Base-by-base conservation (phyloP, 2,329 filamentous ascomycete genomes). In the Penicillium sp. region DNA sequence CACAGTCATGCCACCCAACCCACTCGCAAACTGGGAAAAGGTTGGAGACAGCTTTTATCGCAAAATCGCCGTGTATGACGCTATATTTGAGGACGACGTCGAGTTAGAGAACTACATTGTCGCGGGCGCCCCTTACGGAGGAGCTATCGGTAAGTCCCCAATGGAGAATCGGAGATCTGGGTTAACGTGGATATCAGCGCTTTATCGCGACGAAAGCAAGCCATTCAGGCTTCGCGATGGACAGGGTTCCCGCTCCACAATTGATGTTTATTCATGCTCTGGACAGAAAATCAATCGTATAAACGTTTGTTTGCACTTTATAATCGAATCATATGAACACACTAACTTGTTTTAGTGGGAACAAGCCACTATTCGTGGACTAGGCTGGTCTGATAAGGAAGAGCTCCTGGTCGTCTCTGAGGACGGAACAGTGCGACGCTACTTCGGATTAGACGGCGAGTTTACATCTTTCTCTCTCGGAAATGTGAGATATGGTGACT, bases 321-420 rank as follows among this genome's bases (percentile, higher is more conserved):
- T 44, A 2, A 19, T 35, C 4, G 28, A 25, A 22, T 28, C 1
- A n/a, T 17, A 12, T 36, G 30, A 30, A 16, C 12, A 1, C 57
- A 44, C 55, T 63, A 56, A 66, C 41, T 36, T n/a, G 26, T 17
- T 37, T 55, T 19, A 88, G 71, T 97, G 93, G 92, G 93, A 97
- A 67, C 90, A 92, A 75, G 90, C 90, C 43, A 80, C 86, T 3
- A 90, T 99, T 69, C 89, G 88, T 72, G 91, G 90, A 2, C 81
- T 99, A 19, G 94, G 94, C 33, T 99, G 94, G 94, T 96, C 92
- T 19, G 93, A 96, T 68, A 91, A 97, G 62, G 94, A 99, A 79
- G 88, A 89, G 70, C 82, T 99, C 44, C 79, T 99, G 4, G 88
- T 97, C 0, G 86, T 97, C 49, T 90, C 91, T 10, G 84, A 89